Evolutionary conservation across 208 protist genomes (phyloP).

Genomic region (Leishmania arabica): DNA sequence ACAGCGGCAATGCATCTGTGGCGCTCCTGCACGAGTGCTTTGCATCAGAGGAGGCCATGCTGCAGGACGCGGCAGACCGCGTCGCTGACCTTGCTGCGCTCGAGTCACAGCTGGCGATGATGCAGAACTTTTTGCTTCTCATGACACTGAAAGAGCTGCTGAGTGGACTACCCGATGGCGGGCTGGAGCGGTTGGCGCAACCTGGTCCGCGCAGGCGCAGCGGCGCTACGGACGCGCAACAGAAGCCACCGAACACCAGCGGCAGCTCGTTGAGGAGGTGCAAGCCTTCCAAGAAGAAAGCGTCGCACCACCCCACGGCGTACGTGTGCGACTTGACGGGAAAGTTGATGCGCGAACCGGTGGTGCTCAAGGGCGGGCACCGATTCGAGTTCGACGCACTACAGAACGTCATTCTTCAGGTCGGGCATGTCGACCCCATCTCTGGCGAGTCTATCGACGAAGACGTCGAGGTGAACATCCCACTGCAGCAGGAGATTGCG

Average conservation of each 20-base stretch:
- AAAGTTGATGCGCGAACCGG: slow-evolving; percentile 90
- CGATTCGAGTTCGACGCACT: slow-evolving; percentile 84
- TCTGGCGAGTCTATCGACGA: slow-evolving; percentile 73
- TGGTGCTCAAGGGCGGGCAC: slow-evolving; percentile 76
- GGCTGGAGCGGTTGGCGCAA: slow-evolving; percentile 19
- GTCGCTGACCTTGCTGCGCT: slow-evolving; percentile 54
- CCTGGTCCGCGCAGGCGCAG: background rate
- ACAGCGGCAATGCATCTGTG: slow-evolving; percentile 56
- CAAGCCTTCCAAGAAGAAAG: slow-evolving; percentile 36
- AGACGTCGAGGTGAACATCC: slow-evolving; percentile 61
- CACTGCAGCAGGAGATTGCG: slow-evolving; percentile 85
- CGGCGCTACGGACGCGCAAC: background rate
- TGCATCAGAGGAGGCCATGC: slow-evolving; percentile 45
- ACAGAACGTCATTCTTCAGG: slow-evolving; percentile 66
- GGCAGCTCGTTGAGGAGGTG: background rate
- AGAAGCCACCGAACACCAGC: background rate
- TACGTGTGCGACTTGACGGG: slow-evolving; percentile 85
- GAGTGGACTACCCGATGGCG: slow-evolving; percentile 25
- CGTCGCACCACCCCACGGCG: slow-evolving; percentile 53
- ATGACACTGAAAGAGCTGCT: slow-evolving; percentile 77
- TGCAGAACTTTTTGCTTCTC: slow-evolving; percentile 50
- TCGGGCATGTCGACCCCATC: slow-evolving; percentile 89
- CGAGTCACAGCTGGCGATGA: slow-evolving; percentile 67
- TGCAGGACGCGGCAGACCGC: slow-evolving; percentile 51
- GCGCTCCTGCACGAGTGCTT: slow-evolving; percentile 56